Evolutionary conservation across 768 basidiomycete genomes (phyloP).

Genomic region (Mycena galericulata): DNA sequence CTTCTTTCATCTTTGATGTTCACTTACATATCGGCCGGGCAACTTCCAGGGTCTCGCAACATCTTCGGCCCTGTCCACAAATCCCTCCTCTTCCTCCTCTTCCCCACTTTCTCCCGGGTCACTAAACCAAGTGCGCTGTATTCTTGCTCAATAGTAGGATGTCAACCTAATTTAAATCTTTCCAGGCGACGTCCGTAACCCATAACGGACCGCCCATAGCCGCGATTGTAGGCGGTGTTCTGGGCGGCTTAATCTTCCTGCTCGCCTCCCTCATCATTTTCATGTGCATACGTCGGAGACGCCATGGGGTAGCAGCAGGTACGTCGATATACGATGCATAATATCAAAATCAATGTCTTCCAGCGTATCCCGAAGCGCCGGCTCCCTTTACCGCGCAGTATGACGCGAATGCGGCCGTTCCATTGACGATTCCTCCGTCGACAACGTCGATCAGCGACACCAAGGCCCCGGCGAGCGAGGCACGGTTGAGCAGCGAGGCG

Average conservation of each 20-base stretch:
- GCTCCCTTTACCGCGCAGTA: no score
- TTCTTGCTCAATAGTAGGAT: neutral
- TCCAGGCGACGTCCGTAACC: neutral
- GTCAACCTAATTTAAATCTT: neutral
- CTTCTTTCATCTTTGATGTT: neutral
- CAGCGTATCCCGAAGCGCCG: neutral
- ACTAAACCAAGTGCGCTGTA: neutral
- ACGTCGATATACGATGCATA: neutral
- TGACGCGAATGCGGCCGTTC: neutral
- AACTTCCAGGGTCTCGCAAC: no score
- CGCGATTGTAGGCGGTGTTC: conserved; percentile 28
- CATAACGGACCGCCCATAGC: conserved; percentile 7
- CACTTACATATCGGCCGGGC: no score
- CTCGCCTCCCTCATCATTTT: conserved; percentile 13
- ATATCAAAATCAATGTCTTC: neutral
- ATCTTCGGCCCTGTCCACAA: no score
- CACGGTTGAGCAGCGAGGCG: neutral
- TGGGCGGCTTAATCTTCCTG: conserved; percentile 10
- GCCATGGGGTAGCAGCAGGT: neutral
- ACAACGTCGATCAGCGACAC: neutral
- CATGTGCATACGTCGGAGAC: conserved; percentile 16
- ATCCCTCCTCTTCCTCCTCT: no score
- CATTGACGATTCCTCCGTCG: neutral
- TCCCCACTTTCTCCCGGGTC: neutral
- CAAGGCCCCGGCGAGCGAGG: neutral